Base-by-base conservation (phyloP, 2,329 filamentous ascomycete species). In the Cercospora sojina region DNA sequence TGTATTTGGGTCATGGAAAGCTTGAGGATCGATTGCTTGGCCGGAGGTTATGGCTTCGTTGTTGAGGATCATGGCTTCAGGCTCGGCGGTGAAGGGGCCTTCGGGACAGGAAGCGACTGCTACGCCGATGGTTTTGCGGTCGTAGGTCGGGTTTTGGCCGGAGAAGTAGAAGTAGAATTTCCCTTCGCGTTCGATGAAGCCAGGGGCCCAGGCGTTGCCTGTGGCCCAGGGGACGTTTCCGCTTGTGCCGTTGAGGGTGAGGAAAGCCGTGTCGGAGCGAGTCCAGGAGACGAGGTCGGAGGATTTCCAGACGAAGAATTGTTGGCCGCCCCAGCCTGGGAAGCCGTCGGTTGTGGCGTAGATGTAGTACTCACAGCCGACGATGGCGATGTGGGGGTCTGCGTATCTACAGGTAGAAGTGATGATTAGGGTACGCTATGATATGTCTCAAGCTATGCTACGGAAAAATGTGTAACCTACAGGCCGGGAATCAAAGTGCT, bases 301-400 rank as follows among this genome's bases (percentile, higher is more conserved):
- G 0, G 82, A 83, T 64, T 80, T 81, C 83, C 82, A 84, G 57
- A 77, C 77, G 69, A 82, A 83, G 68, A 84, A 84, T n/a, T 76
- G 75, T 32, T 83, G 77, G 3, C 81, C 81, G 0, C 80, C 77
- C 82, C 83, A 84, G 32, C 78, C 77, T 1, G 77, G 61, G 56
- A 77, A 79, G 12, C 82, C 82, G 59, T 84, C 83, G 0, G 81
- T 82, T 0, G 82, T 84, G 1, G 78, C 76, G 65, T 82, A 84
- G 51, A 84, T 79, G 73, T 84, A 84, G 67, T 82, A 84, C 4
- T 77, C 79, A 18, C 79, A 74, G 60, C 78, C 75, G 63, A 81
- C 82, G 16, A 81, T 75, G 18, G 75, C 80, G 25, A 83, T 81
- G 71, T 84, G 83, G 13, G 83, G 83, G 55, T 84, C 82, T 0